Conservation (phyloP, 2,329 filamentous ascomycete genomes). For the Ophiosphaerella narmari region DNA sequence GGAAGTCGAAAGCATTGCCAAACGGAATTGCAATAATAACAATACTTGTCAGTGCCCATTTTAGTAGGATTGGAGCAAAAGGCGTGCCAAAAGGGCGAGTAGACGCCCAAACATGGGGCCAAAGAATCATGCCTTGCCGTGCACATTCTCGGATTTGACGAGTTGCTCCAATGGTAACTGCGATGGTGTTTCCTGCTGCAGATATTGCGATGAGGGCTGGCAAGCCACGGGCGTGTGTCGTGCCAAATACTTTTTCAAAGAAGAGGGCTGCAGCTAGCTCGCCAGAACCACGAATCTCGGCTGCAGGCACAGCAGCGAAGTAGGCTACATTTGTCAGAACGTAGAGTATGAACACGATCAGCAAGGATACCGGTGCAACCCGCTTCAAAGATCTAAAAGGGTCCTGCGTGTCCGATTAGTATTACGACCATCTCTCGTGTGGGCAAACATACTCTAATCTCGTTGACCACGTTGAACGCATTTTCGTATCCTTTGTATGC, state of each 20-base stretch:
- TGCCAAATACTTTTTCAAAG: constrained; percentile 64
- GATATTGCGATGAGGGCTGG: constrained; percentile 50
- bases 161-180: constrained; percentile 36
- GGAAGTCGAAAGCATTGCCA: constrained; percentile 68
- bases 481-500: constrained; percentile 38
- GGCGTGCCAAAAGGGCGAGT: constrained; percentile 68
- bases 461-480: constrained; percentile 41
- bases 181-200: constrained; percentile 35
- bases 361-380: constrained; percentile 55
- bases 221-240: constrained; percentile 57
- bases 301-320: constrained; percentile 41
- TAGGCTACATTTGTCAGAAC: constrained; percentile 32
- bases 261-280: constrained; percentile 63
- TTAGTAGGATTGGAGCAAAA: constrained; percentile 58
- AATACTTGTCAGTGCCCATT: constrained; percentile 33
- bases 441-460: constrained; percentile 30
- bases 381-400: constrained; percentile 60
- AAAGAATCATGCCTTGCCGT: constrained; percentile 35
- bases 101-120: constrained; percentile 61
- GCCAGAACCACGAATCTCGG: constrained; percentile 58
- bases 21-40: constrained; percentile 55
- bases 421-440: too few relatives aligned
- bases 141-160: constrained; percentile 36
- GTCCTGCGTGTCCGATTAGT: constrained; percentile 47
- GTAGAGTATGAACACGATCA: constrained; percentile 52